Conservation (phyloP, 169 alveolate species). For the Miamiensis avidus region DNA sequence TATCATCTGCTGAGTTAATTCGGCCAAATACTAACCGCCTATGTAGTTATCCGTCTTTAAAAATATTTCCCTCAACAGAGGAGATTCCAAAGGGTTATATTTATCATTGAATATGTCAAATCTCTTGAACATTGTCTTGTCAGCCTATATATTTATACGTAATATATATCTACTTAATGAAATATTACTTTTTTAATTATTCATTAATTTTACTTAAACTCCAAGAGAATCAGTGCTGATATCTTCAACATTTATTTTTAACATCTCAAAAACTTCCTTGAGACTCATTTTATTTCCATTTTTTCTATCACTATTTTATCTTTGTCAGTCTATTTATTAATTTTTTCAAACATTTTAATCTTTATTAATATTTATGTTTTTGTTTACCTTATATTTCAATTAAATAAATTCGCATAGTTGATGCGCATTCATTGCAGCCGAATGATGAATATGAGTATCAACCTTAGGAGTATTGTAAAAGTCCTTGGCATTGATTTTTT, state of each 20-base stretch:
- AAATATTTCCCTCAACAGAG: slow-evolving; percentile 86
- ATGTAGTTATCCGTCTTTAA: slow-evolving; percentile 90
- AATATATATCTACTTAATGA: not conserved
- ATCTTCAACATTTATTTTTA: slow-evolving; percentile 70
- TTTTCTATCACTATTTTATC: slow-evolving; percentile 47
- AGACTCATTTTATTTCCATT: slow-evolving; percentile 61
- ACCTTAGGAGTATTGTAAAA: slow-evolving; percentile 92
- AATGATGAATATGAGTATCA: slow-evolving; percentile 94
- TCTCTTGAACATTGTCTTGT: slow-evolving; percentile 88
- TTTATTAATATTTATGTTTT: not conserved
- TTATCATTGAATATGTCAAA: slow-evolving; percentile 93
- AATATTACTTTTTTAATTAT: not conserved
- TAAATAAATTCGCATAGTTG: slow-evolving; percentile 87
- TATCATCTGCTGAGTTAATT: too few species aligned
- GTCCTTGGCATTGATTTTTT: slow-evolving; percentile 77
- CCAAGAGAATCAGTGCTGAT: slow-evolving; percentile 64
- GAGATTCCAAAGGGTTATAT: slow-evolving; percentile 89
- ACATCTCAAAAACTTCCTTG: slow-evolving; percentile 65
- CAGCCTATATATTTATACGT: slow-evolving; percentile 88
- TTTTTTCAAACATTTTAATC: not conserved
- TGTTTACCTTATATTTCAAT: slow-evolving; percentile 45
- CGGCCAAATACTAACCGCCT: slow-evolving; percentile 88
- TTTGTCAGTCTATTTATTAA: too few species aligned
- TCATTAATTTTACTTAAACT: slow-evolving; percentile 8
- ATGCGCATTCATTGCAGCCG: slow-evolving; percentile 91